Evolutionary conservation across 2,329 filamentous ascomycete genomes (phyloP), one percentile per base, ranked within the genome.

Genomic region (Cephalotrichum gorgonifer): DNA sequence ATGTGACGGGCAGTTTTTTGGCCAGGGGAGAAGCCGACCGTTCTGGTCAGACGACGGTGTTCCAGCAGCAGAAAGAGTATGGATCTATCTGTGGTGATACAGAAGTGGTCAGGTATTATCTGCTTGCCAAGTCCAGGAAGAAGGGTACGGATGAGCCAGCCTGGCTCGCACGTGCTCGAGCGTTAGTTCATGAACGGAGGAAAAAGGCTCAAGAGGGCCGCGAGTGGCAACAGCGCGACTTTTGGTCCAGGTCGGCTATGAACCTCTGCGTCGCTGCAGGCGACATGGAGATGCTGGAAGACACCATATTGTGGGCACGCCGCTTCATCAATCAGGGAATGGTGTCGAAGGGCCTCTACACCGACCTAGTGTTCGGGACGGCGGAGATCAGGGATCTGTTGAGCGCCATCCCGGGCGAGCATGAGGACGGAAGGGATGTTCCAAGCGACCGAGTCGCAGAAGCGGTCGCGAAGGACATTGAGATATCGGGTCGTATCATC

Each of bases 281-380:
- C 2, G 57, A 60, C 17, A 22, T 61, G 2, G 53, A 56, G 3
- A 42, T 55, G 0, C 43, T 63, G 3, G 45, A 48, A 5, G 55
- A 59, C 4, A 57, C 57, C 1, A 27, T 62, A 3, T 20, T 52
- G 0, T 64, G 61, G 63, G 58, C 58, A 1, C 52, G 53, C 3
- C 57, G 62, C 1, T 65, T 60, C 39, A 57, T 58, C 45, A 62
- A 58, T 20, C 62, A 64, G 30, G 28, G 53, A 1, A 38, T 54
- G 2, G 51, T 54, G 0, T 44, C 52, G 1, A 44, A 20, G 1
- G 44, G 48, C 2, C 5, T 63, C 1, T 64, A 61, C 45, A 38
- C 35, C 25, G 1, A 1, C 23, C 49, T 0, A 39, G 49, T 0
- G 41, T 39, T 39, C 35, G 9, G 3, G 3, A 38, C 33, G 7